These are phyloP conservation scores for Raffaelea arxii DNA, from an alignment of 2,329 filamentous ascomycete species.

Conservation along the genomic window DNA sequence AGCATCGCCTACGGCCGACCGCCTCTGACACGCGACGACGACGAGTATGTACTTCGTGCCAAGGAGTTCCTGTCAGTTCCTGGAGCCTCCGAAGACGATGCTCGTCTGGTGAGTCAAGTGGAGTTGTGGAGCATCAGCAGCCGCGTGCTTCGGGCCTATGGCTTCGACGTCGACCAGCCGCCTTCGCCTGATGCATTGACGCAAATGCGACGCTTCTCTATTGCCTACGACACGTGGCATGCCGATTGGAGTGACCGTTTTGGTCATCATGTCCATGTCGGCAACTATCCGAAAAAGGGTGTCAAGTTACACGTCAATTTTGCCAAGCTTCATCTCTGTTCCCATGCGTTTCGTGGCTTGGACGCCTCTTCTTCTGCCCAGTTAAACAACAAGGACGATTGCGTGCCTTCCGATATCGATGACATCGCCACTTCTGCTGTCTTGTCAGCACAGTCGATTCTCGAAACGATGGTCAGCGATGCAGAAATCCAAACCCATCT, in stretches of 20 bases:
- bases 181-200: conserved; percentile 10
- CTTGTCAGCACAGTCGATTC: neutral
- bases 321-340: conserved; percentile 23
- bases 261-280: conserved; percentile 15
- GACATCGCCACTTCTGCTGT: neutral
- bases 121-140: conserved; percentile 8
- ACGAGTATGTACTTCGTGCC: neutral
- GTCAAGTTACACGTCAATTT: conserved; percentile 22
- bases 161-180: conserved; percentile 3
- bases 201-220: conserved; percentile 11
- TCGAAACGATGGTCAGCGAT: neutral
- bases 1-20: conserved; percentile 9
- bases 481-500: conserved; percentile 1
- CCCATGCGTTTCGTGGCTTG: conserved; percentile 19
- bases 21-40: conserved; percentile 6
- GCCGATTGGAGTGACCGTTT: conserved; percentile 15
- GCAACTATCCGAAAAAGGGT: conserved; percentile 21
- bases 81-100: conserved; percentile 8
- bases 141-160: conserved; percentile 7
- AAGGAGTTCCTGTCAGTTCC: conserved; percentile 3
- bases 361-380: neutral
- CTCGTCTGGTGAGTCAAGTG: conserved; percentile 11
- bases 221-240: conserved; percentile 14
- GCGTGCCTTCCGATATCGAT: neutral
- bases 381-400: too few species aligned